Conservation (phyloP, 1,284 basidiomycete genomes). For the Trichosporon coremiiforme region DNA sequence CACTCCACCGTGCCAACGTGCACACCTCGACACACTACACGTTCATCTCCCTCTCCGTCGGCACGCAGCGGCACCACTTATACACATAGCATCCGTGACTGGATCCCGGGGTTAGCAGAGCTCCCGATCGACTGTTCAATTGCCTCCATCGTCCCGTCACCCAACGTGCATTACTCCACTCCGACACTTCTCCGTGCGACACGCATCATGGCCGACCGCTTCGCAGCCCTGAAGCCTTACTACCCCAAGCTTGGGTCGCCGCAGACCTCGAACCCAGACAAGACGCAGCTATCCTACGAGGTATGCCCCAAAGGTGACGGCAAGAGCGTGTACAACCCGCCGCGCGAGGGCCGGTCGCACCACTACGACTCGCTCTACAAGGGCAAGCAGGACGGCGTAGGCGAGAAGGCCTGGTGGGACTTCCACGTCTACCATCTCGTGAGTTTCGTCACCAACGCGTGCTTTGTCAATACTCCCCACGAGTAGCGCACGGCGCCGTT, state of each 20-base stretch:
- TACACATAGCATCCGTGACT: neutral
- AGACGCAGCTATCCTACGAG: slow-evolving; percentile 57
- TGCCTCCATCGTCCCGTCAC: neutral
- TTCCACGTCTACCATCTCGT: slow-evolving; percentile 35
- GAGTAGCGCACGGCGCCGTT: neutral
- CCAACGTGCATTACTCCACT: slow-evolving; percentile 1
- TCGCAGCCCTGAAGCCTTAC: slow-evolving; percentile 10
- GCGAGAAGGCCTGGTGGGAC: slow-evolving; percentile 31
- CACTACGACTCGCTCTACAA: slow-evolving; percentile 32
- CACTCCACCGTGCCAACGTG: slow-evolving; percentile 10
- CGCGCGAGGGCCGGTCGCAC: slow-evolving; percentile 32
- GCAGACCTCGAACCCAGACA: slow-evolving; percentile 10
- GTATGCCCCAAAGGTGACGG: slow-evolving; percentile 61
- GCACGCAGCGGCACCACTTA: neutral
- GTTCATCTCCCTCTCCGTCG: neutral
- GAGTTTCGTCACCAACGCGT: neutral
- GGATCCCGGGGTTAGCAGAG: neutral
- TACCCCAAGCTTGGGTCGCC: slow-evolving; percentile 23
- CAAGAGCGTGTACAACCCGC: slow-evolving; percentile 59
- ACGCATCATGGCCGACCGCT: slow-evolving; percentile 33
- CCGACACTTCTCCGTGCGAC: neutral
- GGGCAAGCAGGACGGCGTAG: neutral
- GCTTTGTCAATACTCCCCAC: neutral
- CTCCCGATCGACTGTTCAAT: neutral
- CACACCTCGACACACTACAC: neutral